These are phyloP conservation scores for Ceratopteris richardii DNA, from an alignment of 75 land plant species.

Conservation along the genomic window DNA sequence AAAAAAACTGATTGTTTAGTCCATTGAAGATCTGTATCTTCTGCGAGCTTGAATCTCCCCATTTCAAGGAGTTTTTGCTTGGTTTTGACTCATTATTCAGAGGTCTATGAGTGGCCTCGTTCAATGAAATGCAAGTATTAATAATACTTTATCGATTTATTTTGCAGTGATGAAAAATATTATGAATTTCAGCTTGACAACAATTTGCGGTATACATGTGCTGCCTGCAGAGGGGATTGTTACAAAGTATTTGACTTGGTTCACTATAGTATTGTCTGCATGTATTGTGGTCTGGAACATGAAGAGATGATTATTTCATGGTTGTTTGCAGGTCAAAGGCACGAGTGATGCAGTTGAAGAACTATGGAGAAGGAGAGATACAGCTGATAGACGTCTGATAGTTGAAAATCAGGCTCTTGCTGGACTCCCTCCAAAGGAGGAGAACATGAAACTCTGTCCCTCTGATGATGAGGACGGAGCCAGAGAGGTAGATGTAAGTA, in stretches of 20 bases:
- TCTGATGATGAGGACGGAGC: slow-evolving; percentile 78
- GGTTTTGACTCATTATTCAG: too few species aligned
- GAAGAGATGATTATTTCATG: neutral
- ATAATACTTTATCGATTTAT: neutral
- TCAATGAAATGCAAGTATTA: too few species aligned
- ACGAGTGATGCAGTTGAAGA: slow-evolving; percentile 80
- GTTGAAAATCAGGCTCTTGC: slow-evolving; percentile 65
- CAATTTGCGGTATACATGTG: slow-evolving; percentile 68
- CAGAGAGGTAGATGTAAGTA: slow-evolving; percentile 1
- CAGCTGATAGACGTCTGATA: slow-evolving; percentile 53
- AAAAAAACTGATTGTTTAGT: too few species aligned
- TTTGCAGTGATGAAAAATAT: slow-evolving; percentile 88
- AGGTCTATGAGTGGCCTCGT: too few species aligned
- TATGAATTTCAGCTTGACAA: slow-evolving; percentile 75
- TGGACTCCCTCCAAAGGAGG: slow-evolving; percentile 80
- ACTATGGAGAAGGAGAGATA: slow-evolving; percentile 83
- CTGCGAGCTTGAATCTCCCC: too few species aligned
- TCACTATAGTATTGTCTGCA: neutral
- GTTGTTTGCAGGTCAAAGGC: slow-evolving; percentile 49
- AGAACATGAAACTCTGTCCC: slow-evolving; percentile 52
- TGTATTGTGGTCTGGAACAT: too few species aligned
- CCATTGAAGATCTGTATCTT: too few species aligned
- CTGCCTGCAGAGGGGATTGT: slow-evolving; percentile 96
- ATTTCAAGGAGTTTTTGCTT: too few species aligned
- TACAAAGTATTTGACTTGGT: slow-evolving; percentile 46